phyloP scores from a whole-genome alignment of 306 rosid species.

The Rosa rugosa region DNA sequence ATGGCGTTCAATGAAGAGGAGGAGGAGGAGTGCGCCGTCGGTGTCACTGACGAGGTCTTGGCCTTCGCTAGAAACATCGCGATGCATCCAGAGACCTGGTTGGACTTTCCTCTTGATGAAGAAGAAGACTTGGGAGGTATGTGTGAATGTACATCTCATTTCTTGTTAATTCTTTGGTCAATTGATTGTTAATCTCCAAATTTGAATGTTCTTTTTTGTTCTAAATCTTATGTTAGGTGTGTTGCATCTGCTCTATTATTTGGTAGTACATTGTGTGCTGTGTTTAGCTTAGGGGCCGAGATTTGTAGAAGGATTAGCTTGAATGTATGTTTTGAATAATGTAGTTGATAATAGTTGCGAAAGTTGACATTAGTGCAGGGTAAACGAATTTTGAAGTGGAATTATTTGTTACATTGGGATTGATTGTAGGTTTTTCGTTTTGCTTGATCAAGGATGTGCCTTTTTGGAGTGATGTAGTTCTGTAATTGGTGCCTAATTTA shows the following conservation, averaged over 20 bases:
- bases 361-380: not conserved
- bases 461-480: constrained; percentile 7
- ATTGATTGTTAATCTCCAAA: not conserved
- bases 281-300: not conserved
- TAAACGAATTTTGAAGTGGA: not conserved
- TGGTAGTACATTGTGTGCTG: not conserved
- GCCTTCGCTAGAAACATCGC: constrained; percentile 81
- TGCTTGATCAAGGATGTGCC: constrained; percentile 6
- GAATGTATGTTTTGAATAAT: not conserved
- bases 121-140: constrained; percentile 84
- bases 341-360: not conserved
- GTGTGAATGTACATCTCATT: not conserved
- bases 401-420: not conserved
- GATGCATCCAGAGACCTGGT: constrained; percentile 99
- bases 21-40: constrained; percentile 48
- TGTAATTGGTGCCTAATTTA: constrained; percentile 24
- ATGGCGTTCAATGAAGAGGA: constrained; percentile 23
- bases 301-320: not conserved
- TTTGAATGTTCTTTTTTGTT: not conserved
- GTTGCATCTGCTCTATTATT: constrained; percentile 3
- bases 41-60: constrained; percentile 85
- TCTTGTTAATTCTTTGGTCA: not conserved
- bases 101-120: constrained; percentile 91
- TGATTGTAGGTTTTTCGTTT: not conserved
- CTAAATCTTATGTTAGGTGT: too few relatives aligned